Evolutionary conservation across 1,284 basidiomycete species (phyloP).

Genomic region (Anthracocystis walkeri): DNA sequence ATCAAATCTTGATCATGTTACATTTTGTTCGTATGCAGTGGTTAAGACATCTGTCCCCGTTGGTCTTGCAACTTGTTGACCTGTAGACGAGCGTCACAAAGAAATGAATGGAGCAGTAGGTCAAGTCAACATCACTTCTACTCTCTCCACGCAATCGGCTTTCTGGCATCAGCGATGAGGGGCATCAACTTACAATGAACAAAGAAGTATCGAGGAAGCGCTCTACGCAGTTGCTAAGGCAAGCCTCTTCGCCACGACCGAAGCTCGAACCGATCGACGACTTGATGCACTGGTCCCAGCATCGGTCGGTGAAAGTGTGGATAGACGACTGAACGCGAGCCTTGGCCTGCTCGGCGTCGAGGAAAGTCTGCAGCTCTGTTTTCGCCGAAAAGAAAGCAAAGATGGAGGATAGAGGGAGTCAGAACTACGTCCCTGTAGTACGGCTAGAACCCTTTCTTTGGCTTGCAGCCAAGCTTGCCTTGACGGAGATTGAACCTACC

Average conservation of each 20-base stretch:
- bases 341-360: conserved; percentile 89
- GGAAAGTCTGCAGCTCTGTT: conserved; percentile 80
- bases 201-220: conserved; percentile 89
- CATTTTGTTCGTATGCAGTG: conserved; percentile 1
- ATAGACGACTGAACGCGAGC: conserved; percentile 78
- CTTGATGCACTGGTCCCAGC: conserved; percentile 80
- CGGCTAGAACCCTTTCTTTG: background rate
- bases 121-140: background rate
- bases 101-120: background rate
- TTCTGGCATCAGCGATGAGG: background rate
- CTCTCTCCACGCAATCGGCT: background rate
- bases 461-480: background rate
- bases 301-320: conserved; percentile 70
- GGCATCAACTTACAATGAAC: conserved; percentile 56
- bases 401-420: background rate
- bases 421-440: background rate
- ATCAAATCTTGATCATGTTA: conserved; percentile 19
- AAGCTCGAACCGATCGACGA: conserved; percentile 85
- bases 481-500: conserved; percentile 22
- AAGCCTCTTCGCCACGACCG: conserved; percentile 83
- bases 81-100: conserved; percentile 15
- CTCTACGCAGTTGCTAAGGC: conserved; percentile 90
- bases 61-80: conserved; percentile 80
- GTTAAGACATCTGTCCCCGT: conserved; percentile 48
- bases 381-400: background rate